These are phyloP conservation scores for Fusarium sp. DNA, from an alignment of 2,329 filamentous ascomycete genomes.

Conservation along the genomic window DNA sequence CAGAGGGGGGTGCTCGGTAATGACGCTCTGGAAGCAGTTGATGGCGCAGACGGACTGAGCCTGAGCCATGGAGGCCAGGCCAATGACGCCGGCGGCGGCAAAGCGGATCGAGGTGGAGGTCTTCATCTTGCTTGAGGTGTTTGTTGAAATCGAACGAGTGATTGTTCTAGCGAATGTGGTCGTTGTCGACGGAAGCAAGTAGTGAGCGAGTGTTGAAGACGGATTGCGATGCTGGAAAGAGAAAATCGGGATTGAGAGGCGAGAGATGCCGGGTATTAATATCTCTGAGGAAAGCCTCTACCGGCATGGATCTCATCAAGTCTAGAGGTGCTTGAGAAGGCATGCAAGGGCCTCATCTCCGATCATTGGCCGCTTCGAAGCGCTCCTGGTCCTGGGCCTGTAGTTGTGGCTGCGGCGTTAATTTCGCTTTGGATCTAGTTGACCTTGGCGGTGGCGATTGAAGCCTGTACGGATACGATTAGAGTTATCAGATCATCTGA, in stretches of 20 bases:
- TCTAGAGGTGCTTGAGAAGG: not conserved
- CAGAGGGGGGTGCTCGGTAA: conserved; percentile 44
- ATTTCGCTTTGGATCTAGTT: not conserved
- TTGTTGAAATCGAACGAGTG: not conserved
- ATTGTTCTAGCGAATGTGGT: not conserved
- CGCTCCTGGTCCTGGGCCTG: not conserved
- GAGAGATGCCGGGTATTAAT: not conserved
- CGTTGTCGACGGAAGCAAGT: not conserved
- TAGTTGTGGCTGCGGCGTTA: not conserved
- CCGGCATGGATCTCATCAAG: not conserved
- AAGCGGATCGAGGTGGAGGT: not conserved
- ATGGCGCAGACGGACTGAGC: conserved; percentile 8
- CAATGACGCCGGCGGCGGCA: not conserved
- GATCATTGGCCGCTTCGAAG: not conserved
- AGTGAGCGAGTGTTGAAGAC: not conserved
- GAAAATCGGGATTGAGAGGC: not conserved
- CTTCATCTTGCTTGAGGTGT: not conserved
- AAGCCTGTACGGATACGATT: not conserved
- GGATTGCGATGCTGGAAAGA: not conserved
- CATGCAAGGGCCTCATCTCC: not conserved
- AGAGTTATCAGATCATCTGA: conserved; percentile 33
- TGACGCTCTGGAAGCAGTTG: conserved; percentile 42
- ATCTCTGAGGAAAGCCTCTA: not conserved
- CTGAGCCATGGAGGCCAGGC: not conserved
- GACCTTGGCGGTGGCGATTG: conserved; percentile 3